These are phyloP conservation scores for Erodium maritimum DNA, from an alignment of 345 rosid genomes.

Conservation along the genomic window DNA sequence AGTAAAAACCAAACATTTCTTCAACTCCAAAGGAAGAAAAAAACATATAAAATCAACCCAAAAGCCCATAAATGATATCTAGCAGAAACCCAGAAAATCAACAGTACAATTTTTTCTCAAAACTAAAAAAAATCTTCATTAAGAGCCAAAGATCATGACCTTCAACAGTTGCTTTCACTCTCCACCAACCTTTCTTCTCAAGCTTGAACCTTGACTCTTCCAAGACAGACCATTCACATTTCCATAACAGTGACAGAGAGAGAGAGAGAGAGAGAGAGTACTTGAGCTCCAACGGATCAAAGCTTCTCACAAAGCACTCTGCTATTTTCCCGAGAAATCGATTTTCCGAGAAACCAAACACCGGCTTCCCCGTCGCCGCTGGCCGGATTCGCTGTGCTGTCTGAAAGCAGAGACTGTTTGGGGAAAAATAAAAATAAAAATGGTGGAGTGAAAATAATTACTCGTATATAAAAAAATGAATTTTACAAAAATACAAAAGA, in stretches of 20 bases:
- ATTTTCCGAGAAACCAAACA: constrained; percentile 12
- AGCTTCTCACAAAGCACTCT: neutral
- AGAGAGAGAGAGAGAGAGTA: neutral
- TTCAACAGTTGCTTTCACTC: constrained; percentile 13
- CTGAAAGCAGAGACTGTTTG: constrained; percentile 13
- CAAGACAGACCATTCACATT: constrained; percentile 20
- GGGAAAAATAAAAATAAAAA: constrained; percentile 5
- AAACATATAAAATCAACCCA: neutral
- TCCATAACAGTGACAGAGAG: constrained; percentile 5
- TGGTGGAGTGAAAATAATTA: constrained; percentile 7
- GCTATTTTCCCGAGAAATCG: constrained; percentile 19
- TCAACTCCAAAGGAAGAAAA: neutral
- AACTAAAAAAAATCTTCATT: neutral
- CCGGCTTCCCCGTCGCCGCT: neutral
- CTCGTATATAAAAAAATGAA: neutral
- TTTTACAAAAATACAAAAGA: constrained; percentile 1
- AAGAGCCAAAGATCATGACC: constrained; percentile 30
- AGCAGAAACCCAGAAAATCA: neutral
- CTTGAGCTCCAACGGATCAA: too few relatives aligned
- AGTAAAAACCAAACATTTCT: neutral
- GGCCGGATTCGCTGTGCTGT: constrained; percentile 10
- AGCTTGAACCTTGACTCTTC: constrained; percentile 9
- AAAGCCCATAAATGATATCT: neutral
- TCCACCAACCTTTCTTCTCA: constrained; percentile 8
- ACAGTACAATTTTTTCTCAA: neutral